Evolutionary conservation across 257 asterid species (phyloP), one percentile per base, ranked within the genome.

Genomic region (Nicotiana otophora): DNA sequence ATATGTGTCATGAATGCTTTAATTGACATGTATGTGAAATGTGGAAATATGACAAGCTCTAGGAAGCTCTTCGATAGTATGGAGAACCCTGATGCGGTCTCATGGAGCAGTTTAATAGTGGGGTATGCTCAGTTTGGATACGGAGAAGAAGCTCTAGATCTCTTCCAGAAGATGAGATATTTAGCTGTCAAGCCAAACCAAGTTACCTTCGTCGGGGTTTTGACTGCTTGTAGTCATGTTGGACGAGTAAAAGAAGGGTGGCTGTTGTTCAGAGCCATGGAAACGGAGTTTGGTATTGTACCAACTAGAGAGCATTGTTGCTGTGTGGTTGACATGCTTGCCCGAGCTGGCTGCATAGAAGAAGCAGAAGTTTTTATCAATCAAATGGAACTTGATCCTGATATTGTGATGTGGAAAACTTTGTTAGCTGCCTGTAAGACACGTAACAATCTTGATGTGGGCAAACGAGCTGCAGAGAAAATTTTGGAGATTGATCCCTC

Each of bases 231-330:
- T 20, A 92, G 97, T 42, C 95, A 93, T 53, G 91, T 91, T 42
- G 98, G 98, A 55, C 87, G 90, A 78, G 95, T 92, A 34, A 90
- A 92, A 39, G 97, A 93, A 86, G 98, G 98, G 58, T 88, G 91
- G 93, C 70, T 70, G 75, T 26, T 93, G 61, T 93, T 92, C 74
- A 54, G 87, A 23, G 84, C 89, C 3, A 91, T 92, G 98, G 90
- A 90, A 84, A 82, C 8, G 11, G 92, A 89, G 66, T 88, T 91
- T 62, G 90, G 91, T 16, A 85, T 93, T 58, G 72, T 53, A 84
- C 95, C 93, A 7, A 88, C 95, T 5, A 90, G 90, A 83, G 97
- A 93, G 87, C 97, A 93, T 62, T 82, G 82, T 34, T 89, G 96
- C 1, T 93, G 97, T 70, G 86, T 93, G 1, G 91, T 92, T n/a